Conservation (phyloP, 306 rosid genomes). For the Gastrolobium villosum region DNA sequence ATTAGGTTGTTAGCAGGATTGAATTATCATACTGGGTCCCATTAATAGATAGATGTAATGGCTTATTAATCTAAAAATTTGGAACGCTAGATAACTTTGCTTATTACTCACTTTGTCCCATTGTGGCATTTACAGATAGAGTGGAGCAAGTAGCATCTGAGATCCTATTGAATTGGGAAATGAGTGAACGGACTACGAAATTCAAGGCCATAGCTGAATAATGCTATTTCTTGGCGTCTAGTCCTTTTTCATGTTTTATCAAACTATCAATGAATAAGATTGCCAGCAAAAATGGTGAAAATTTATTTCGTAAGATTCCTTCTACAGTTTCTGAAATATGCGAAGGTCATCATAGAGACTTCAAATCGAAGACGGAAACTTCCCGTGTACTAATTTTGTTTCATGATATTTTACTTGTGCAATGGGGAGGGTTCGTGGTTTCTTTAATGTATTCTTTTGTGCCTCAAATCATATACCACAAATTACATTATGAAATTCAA, state of each 20-base stretch:
- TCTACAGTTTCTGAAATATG: constrained; percentile 36
- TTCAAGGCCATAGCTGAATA: constrained; percentile 22
- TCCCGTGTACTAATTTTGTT: background rate
- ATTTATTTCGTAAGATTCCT: constrained; percentile 32
- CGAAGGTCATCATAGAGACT: constrained; percentile 30
- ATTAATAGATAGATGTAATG: constrained; percentile 9
- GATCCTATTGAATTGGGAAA: constrained; percentile 21
- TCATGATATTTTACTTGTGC: constrained; percentile 16
- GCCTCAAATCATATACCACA: background rate
- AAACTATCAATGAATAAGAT: constrained; percentile 22
- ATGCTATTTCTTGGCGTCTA: constrained; percentile 41
- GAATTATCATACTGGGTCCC: constrained; percentile 6
- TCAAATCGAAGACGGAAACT: constrained; percentile 30
- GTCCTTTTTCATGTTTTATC: constrained; percentile 22
- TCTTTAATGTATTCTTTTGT: constrained; percentile 14
- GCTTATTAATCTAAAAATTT: background rate
- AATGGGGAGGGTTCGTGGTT: background rate
- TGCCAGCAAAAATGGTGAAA: constrained; percentile 21
- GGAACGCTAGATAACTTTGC: constrained; percentile 8
- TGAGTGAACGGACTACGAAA: constrained; percentile 24
- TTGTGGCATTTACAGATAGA: constrained; percentile 40
- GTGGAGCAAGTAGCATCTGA: constrained; percentile 31
- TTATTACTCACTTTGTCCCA: constrained; percentile 11
- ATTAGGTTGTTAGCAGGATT: constrained; percentile 24
- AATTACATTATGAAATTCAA: constrained; percentile 23